Conservation (phyloP, 768 basidiomycete species). For the Leucosporidium scottii region DNA sequence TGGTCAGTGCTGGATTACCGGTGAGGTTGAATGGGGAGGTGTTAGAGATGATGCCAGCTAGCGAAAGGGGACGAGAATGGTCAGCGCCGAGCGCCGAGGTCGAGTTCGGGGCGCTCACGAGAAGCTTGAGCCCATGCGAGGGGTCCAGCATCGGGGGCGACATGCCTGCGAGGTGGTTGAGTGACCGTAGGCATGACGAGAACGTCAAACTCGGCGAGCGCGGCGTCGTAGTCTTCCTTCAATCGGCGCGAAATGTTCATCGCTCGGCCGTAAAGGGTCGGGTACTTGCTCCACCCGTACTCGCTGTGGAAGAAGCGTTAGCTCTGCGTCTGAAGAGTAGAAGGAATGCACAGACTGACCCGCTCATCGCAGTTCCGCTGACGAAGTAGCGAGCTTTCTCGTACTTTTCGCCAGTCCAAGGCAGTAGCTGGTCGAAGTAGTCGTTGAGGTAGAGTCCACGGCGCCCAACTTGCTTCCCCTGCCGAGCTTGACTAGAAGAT, state of each 20-base stretch:
- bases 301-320: conserved; percentile 3
- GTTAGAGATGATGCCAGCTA: conserved; percentile 7
- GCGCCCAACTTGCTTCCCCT: conserved; percentile 38
- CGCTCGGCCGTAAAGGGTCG: conserved; percentile 42
- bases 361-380: neutral
- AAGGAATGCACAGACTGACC: neutral
- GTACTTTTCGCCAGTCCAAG: neutral
- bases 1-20: neutral
- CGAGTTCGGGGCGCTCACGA: neutral
- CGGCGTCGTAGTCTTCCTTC: conserved; percentile 41
- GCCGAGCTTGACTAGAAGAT: conserved; percentile 14
- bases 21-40: conserved; percentile 9
- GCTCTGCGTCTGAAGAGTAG: neutral
- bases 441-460: conserved; percentile 44
- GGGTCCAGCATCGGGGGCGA: conserved; percentile 34
- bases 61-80: no score
- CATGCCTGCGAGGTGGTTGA: conserved; percentile 43
- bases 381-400: neutral
- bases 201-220: conserved; percentile 40
- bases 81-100: neutral
- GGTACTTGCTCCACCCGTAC: conserved; percentile 38
- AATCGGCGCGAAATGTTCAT: conserved; percentile 45
- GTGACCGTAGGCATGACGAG: conserved; percentile 45
- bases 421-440: conserved; percentile 39
- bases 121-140: conserved; percentile 26